Evolutionary conservation across 192 early-diverging fungal genomes (phyloP), one percentile per base, ranked within the genome.

Genomic region (Linnemannia elongata): DNA sequence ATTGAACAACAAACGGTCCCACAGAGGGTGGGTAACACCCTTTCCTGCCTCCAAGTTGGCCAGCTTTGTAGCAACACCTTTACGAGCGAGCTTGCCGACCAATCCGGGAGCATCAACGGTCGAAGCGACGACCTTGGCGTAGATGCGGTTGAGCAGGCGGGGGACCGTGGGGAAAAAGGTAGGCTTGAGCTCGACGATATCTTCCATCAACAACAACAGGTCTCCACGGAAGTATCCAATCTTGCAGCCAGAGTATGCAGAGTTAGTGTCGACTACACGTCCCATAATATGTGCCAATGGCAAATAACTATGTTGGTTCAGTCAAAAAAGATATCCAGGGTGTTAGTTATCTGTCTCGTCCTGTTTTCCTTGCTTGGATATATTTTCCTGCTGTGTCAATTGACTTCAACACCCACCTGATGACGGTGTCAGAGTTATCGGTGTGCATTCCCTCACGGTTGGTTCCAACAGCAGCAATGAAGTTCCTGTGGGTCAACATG

Each of bases 151-250:
- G 76, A 97, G 88, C 71, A 99, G 84, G 15, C 97, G 93, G 9
- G 98, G 97, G 15, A 99, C 98, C 12, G 95, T 91, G 74, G 88
- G 89, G 80, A 99, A 97, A 35, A 96, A 39, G 33, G 95, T 97
- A 5, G 98, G 98, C 57, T 90, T 87, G 47, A 98, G 92, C 17
- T 89, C 75, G 36, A 89, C 90, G 72, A 97, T 85, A 83, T 99
- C 98, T 18, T 98, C 97, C 38, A 98, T 82, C 24, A 99, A 85
- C 10, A 92, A 83, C 52, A 92, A 75, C 10, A 93, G 85, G 82
- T 93, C 89, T 72, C 93, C 93, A 5, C 85, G 90, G 49, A 77
- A 82, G 66, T 80, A 89, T 15, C 88, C 88, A 38, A 87, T 77
- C 45, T 71, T 75, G n/a, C 66, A 49, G 6, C 88, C 83, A 57